These are phyloP conservation scores for Mycocentrospora acerina DNA, from an alignment of 2,329 filamentous ascomycete species.

Conservation along the genomic window DNA sequence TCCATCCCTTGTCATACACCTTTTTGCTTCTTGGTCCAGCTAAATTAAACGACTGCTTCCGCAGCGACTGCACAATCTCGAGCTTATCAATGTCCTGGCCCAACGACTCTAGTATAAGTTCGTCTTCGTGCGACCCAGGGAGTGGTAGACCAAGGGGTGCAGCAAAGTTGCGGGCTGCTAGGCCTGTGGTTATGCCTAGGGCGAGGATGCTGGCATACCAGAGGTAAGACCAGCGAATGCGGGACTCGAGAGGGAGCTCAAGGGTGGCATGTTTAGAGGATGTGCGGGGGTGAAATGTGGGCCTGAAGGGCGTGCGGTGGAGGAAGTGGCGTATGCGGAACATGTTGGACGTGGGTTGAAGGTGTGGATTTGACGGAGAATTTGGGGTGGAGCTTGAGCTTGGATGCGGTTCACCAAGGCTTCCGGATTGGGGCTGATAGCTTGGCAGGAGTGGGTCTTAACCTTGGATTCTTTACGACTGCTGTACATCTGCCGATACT, in stretches of 20 bases:
- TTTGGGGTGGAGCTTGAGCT: conserved; percentile 4
- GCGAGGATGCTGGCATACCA: conserved; percentile 35
- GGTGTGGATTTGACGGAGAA: conserved; percentile 4
- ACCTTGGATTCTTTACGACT: too few species aligned
- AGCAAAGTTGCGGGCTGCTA: conserved; percentile 27
- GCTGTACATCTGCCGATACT: too few species aligned
- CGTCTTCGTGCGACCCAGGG: conserved; percentile 33
- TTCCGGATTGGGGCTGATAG: conserved; percentile 14
- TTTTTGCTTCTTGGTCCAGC: conserved; percentile 10
- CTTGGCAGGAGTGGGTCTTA: conserved; percentile 10
- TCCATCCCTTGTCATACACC: conserved; percentile 27
- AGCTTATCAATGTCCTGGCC: conserved; percentile 30
- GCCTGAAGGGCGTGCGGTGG: conserved; percentile 8
- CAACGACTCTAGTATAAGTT: conserved; percentile 28
- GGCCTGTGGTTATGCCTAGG: conserved; percentile 25
- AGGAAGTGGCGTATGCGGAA: conserved; percentile 19
- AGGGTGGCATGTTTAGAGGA: conserved; percentile 4
- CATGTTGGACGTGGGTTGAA: conserved; percentile 15
- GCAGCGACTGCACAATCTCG: conserved; percentile 35
- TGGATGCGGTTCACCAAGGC: conserved; percentile 23
- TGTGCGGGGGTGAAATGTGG: neutral
- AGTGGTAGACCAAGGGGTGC: conserved; percentile 25
- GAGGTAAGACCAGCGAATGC: conserved; percentile 30
- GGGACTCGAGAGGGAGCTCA: conserved; percentile 22
- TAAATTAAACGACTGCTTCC: conserved; percentile 28